Evolutionary conservation across 1,139 yeast species (phyloP).

Genomic region (Kurtzmaniella quercitrusa): DNA sequence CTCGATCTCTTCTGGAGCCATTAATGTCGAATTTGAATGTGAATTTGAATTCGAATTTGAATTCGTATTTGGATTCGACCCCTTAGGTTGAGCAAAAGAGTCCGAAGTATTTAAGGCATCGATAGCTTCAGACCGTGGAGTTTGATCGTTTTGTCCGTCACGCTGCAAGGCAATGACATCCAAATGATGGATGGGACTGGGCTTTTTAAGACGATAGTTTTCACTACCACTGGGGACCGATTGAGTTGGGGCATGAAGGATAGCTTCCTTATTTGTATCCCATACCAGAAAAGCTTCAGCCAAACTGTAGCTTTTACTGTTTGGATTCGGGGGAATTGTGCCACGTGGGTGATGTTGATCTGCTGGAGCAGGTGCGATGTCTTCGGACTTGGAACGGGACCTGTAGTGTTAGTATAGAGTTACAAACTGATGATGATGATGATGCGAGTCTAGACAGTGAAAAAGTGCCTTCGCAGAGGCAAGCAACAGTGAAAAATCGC

Average conservation of each 20-base stretch:
- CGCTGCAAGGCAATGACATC: constrained; percentile 19
- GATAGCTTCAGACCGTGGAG: background rate
- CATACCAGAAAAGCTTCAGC: constrained; percentile 54
- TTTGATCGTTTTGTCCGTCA: background rate
- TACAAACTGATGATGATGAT: background rate
- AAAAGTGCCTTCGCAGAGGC: background rate
- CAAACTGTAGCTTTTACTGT: constrained; percentile 41
- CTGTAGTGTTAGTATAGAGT: constrained; percentile 3
- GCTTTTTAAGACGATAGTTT: constrained; percentile 26
- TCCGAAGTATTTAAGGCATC: background rate
- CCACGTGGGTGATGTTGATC: constrained; percentile 5
- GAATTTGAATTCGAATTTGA: too few relatives aligned
- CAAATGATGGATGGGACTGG: constrained; percentile 36
- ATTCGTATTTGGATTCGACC: too few relatives aligned
- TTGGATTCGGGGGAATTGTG: constrained; percentile 35
- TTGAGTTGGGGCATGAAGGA: constrained; percentile 23
- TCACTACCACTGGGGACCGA: constrained; percentile 16
- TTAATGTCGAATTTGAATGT: constrained; percentile 10
- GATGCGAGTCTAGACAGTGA: background rate
- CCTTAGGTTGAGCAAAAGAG: background rate
- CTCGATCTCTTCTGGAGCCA: constrained; percentile 38
- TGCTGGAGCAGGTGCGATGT: background rate
- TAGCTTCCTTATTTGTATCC: constrained; percentile 39
- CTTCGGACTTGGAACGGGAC: constrained; percentile 4
- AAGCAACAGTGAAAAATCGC: background rate